Evolutionary conservation across 306 rosid species (phyloP), one percentile per base, ranked within the genome.

Genomic region (Quercus rubra): DNA sequence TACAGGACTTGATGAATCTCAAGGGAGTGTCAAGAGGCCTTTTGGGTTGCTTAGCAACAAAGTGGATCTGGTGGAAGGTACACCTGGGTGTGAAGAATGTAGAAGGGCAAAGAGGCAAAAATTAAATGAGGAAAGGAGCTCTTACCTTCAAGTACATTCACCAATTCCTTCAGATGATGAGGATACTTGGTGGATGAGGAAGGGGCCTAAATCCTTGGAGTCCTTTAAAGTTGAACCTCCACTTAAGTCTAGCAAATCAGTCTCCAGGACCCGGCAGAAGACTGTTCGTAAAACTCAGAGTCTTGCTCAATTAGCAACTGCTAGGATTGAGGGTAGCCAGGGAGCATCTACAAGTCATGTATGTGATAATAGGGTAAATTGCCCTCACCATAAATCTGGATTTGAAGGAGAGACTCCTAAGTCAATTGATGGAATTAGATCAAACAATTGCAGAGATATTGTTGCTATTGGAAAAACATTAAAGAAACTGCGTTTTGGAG

Each of bases 291-390:
- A 90, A 83, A 95, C 91, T 80, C 91, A 83, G 41, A 93, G 96
- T 88, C 96, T 95, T 71, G 92, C 98, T 71, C 97, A 95, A 76
- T 77, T 95, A 85, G 93, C 90, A 80, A 90, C 95, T 79, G 85
- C 97, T 82, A 91, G 99, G 85, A 92, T 93, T 79, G 99, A 95
- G 82, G 96, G 97, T 75, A 93, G 99, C 85, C 97, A 90, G 85
- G 99, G 99, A 83, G 98, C 99, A 61, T 95, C 99, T 31, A 91
- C 97, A 9, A 93, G 99, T 85, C 99, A 95, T 82, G 88, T 91
- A 64, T 95, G 98, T 90, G 93, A 91, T 71, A 93, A 86, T 63
- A 93, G 79, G 88, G 90, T 93, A 68, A 86, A 82, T 79, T 95
- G 98, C 72, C 92, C 98, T 79, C 96, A 91, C 86, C 98, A 91